These are phyloP conservation scores for Medakamo hakoo DNA, from an alignment of 139 green algal species.

Conservation along the genomic window DNA sequence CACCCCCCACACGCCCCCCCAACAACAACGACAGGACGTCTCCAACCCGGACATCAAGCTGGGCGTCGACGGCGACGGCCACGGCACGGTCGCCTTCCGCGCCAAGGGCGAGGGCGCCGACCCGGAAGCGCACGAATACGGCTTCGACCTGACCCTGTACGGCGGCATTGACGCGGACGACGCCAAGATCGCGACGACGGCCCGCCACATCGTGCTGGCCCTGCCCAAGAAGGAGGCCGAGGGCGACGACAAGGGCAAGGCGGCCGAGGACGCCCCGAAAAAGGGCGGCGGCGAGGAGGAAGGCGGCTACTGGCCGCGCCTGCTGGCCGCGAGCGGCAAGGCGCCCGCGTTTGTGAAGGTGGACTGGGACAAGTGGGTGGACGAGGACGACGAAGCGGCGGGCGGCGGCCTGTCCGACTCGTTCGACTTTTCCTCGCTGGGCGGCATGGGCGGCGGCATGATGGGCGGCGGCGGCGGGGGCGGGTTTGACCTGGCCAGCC, in stretches of 20 bases:
- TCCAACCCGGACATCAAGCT: constrained; percentile 35
- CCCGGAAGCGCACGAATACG: constrained; percentile 33
- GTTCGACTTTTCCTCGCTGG: constrained; percentile 16
- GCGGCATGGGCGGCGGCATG: constrained; percentile 8
- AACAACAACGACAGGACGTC: neutral
- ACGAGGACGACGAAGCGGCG: constrained; percentile 49
- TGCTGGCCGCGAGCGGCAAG: constrained; percentile 36
- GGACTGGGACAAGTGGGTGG: constrained; percentile 47
- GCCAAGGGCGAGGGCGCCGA: constrained; percentile 19
- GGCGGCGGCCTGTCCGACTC: constrained; percentile 25
- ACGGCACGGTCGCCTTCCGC: constrained; percentile 34
- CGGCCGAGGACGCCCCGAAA: no score
- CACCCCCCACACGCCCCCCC: neutral
- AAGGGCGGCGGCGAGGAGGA: no score
- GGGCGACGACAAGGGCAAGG: no score
- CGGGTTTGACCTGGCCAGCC: neutral
- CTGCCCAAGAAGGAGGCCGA: constrained; percentile 42
- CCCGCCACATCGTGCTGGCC: constrained; percentile 40
- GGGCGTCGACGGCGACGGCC: constrained; percentile 27
- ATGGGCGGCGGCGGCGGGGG: constrained; percentile 9
- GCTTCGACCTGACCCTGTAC: constrained; percentile 41
- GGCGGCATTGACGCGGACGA: constrained; percentile 33
- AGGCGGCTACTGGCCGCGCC: constrained; percentile 41
- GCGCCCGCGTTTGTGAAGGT: constrained; percentile 31
- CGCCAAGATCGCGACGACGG: constrained; percentile 15